A percentile compares a stretch with the other conserved stretches of the same genome.
These are phyloP conservation scores for Capsicum chinense DNA, from an alignment of 257 asterid species.

Conservation along the genomic window DNA sequence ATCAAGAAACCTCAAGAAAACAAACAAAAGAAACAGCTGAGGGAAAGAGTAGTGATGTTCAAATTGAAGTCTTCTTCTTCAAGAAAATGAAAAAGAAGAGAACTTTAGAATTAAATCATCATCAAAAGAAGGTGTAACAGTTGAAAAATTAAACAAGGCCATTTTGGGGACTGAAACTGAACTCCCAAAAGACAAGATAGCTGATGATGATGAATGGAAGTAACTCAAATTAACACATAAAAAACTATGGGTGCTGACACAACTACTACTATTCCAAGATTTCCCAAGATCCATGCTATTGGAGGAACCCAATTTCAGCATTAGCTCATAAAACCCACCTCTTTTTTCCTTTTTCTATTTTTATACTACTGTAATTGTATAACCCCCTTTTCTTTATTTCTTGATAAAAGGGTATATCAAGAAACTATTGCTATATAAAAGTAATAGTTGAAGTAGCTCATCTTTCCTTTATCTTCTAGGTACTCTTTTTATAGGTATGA, in stretches of 20 bases:
- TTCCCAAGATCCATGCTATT: slow-evolving; percentile 51
- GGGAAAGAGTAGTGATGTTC: slow-evolving; percentile 25
- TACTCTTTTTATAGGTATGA: neutral
- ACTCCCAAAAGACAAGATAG: slow-evolving; percentile 48
- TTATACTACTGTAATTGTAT: slow-evolving; percentile 25
- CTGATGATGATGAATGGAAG: slow-evolving; percentile 44
- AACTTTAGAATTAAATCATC: slow-evolving; percentile 41
- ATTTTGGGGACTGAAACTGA: slow-evolving; percentile 48
- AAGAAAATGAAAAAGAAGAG: slow-evolving; percentile 37
- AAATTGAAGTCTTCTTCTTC: slow-evolving; percentile 43
- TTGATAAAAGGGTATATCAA: slow-evolving; percentile 25
- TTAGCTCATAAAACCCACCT: slow-evolving; percentile 37
- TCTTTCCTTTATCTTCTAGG: neutral
- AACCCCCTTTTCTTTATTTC: slow-evolving; percentile 11
- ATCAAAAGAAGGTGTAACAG: slow-evolving; percentile 39
- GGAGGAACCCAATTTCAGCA: slow-evolving; percentile 39
- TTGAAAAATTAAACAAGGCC: slow-evolving; percentile 37
- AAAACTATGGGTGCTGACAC: slow-evolving; percentile 52
- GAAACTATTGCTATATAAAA: neutral
- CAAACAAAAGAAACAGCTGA: neutral
- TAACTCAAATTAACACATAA: slow-evolving; percentile 19
- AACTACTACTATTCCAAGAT: slow-evolving; percentile 28
- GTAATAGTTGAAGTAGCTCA: slow-evolving; percentile 1
- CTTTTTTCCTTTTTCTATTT: neutral
- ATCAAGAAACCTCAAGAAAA: slow-evolving; percentile 35